A percentile compares a stretch with the other conserved stretches of the same genome.
These are phyloP conservation scores for Bullera alba DNA, from an alignment of 768 basidiomycete species.

Conservation along the genomic window DNA sequence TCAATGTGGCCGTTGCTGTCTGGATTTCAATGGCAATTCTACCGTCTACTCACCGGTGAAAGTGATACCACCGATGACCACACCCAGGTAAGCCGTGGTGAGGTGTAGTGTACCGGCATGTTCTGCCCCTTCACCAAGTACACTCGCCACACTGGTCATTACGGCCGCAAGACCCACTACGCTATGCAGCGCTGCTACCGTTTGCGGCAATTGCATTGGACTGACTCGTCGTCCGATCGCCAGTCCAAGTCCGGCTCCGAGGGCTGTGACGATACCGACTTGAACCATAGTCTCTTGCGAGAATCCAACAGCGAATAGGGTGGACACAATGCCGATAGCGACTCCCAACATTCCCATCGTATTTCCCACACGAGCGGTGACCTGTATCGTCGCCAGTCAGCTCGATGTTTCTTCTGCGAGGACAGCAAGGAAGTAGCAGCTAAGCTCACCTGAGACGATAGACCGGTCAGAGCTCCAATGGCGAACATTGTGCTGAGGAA, in stretches of 20 bases:
- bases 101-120: conserved; percentile 66
- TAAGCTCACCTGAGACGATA: conserved; percentile 52
- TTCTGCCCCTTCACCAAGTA: conserved; percentile 57
- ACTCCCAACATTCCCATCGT: conserved; percentile 81
- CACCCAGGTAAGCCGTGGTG: conserved; percentile 76
- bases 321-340: conserved; percentile 69
- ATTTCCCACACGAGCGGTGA: conserved; percentile 81
- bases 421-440: no score
- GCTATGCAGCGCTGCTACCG: conserved; percentile 71
- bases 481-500: conserved; percentile 77
- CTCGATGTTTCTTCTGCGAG: no score
- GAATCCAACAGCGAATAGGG: conserved; percentile 76
- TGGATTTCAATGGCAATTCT: background rate
- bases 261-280: conserved; percentile 66
- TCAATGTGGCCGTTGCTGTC: background rate
- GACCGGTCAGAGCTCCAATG: conserved; percentile 77
- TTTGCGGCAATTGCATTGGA: conserved; percentile 80
- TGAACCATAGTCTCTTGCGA: conserved; percentile 65
- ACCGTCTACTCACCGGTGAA: conserved; percentile 57
- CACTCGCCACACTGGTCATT: conserved; percentile 74
- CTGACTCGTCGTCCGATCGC: conserved; percentile 75
- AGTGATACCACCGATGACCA: conserved; percentile 78
- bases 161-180: conserved; percentile 87
- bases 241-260: conserved; percentile 66
- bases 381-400: no score